These are phyloP conservation scores for Acanthamoeba sp. DNA, from an alignment of 208 protist genomes.

Conservation along the genomic window DNA sequence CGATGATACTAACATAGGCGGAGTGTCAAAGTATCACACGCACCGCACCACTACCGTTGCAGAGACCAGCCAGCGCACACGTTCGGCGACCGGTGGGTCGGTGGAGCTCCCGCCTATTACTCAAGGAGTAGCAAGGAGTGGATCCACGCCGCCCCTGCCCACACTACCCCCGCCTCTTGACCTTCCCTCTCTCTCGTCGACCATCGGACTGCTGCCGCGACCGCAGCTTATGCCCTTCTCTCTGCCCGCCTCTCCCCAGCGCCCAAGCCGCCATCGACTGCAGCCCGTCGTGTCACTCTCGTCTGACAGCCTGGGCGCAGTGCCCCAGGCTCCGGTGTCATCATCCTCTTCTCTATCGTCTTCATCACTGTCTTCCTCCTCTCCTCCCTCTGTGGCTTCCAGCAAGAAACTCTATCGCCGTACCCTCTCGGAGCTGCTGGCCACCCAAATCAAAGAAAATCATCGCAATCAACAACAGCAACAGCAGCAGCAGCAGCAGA, in stretches of 20 bases:
- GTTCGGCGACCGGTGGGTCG: neutral
- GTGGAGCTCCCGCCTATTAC: neutral
- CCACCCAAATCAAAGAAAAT: neutral
- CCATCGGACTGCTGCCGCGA: neutral
- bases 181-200: neutral
- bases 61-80: neutral
- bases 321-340: too few relatives aligned
- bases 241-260: neutral
- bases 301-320: neutral
- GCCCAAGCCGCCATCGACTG: neutral
- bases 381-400: neutral
- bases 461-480: neutral
- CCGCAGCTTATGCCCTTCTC: neutral
- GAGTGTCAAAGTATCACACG: neutral
- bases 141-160: neutral
- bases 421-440: neutral
- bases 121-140: neutral
- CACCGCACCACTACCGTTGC: neutral
- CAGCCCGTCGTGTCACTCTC: neutral
- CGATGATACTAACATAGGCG: neutral
- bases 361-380: neutral
- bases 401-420: neutral
- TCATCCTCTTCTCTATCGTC: too few relatives aligned
- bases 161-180: neutral
- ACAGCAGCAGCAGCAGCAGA: neutral